Conservation (phyloP, 2,329 filamentous ascomycete species). For the Neocatenulostroma microsporum region DNA sequence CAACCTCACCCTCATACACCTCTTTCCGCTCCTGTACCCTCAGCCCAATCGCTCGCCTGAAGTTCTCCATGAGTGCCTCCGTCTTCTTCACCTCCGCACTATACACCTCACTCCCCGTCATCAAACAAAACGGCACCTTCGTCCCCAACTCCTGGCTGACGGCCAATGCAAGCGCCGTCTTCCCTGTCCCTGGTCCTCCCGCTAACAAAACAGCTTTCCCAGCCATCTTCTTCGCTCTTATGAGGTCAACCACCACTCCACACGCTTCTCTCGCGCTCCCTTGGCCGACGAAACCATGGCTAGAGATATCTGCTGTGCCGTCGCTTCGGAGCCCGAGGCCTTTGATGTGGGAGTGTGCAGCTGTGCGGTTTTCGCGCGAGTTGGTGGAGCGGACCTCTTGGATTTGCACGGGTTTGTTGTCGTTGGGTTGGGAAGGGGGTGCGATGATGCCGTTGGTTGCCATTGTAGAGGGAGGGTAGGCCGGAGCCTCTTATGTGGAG, state of each 20-base stretch:
- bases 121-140: constrained; percentile 97
- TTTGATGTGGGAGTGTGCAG: constrained; percentile 96
- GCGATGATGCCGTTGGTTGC: constrained; percentile 12
- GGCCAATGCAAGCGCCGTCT: constrained; percentile 90
- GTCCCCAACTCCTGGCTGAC: constrained; percentile 96
- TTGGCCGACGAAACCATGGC: constrained; percentile 85
- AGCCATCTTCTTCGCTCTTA: constrained; percentile 95
- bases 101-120: constrained; percentile 96
- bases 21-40: constrained; percentile 98
- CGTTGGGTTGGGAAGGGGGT: constrained; percentile 7
- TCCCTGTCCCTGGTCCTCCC: constrained; percentile 91
- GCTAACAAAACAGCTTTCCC: constrained; percentile 88
- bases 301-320: constrained; percentile 73
- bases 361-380: constrained; percentile 82
- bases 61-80: constrained; percentile 98
- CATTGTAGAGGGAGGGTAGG: constrained; percentile 8
- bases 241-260: constrained; percentile 91
- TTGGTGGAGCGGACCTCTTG: constrained; percentile 27
- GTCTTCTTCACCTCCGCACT: constrained; percentile 99
- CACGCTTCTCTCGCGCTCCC: constrained; percentile 85
- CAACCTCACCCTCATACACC: constrained; percentile 98
- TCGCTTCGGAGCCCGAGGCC: constrained; percentile 79
- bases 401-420: constrained; percentile 25
- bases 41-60: constrained; percentile 88
- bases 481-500: no score